phyloP scores from a whole-genome alignment of 2,329 filamentous ascomycete genomes.

The Penicillium crustosum region DNA sequence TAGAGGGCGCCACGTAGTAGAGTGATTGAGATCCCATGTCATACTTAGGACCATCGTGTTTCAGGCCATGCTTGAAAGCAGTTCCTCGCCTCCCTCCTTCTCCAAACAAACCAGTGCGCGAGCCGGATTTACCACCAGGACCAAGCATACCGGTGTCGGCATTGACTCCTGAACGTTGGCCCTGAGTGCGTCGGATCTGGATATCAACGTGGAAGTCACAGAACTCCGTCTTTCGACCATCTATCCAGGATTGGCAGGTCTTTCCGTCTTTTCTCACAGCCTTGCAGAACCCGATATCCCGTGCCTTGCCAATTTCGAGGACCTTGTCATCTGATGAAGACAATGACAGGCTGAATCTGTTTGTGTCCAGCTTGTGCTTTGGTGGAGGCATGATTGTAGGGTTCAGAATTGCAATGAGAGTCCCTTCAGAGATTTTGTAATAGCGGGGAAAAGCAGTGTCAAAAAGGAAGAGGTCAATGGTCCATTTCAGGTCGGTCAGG shows the following conservation, averaged over 20 bases:
- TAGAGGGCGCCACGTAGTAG: conserved; percentile 46
- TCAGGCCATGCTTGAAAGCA: conserved; percentile 28
- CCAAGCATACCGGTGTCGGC: conserved; percentile 58
- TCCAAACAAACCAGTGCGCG: conserved; percentile 46
- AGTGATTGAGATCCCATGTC: conserved; percentile 44
- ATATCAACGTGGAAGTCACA: conserved; percentile 92
- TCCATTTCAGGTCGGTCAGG: conserved; percentile 84
- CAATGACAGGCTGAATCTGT: conserved; percentile 80
- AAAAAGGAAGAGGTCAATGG: conserved; percentile 90
- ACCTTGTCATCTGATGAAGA: conserved; percentile 85
- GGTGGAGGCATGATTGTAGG: conserved; percentile 87
- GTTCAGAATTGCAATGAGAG: conserved; percentile 87
- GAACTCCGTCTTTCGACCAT: conserved; percentile 80
- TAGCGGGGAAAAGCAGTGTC: conserved; percentile 86
- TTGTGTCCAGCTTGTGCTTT: conserved; percentile 70
- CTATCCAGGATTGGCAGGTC: conserved; percentile 79
- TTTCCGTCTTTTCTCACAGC: conserved; percentile 80
- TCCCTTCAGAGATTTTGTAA: conserved; percentile 92
- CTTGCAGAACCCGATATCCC: conserved; percentile 88
- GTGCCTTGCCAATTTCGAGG: conserved; percentile 79
- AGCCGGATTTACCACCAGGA: conserved; percentile 36
- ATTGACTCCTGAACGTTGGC: conserved; percentile 76
- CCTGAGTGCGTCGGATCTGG: conserved; percentile 68
- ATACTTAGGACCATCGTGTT: conserved; percentile 40
- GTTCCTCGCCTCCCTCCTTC: conserved; percentile 14